Percentiles rank a stretch among this genome's conserved stretches.
Conservation (phyloP, 306 rosid genomes). For the Geum urbanum region DNA sequence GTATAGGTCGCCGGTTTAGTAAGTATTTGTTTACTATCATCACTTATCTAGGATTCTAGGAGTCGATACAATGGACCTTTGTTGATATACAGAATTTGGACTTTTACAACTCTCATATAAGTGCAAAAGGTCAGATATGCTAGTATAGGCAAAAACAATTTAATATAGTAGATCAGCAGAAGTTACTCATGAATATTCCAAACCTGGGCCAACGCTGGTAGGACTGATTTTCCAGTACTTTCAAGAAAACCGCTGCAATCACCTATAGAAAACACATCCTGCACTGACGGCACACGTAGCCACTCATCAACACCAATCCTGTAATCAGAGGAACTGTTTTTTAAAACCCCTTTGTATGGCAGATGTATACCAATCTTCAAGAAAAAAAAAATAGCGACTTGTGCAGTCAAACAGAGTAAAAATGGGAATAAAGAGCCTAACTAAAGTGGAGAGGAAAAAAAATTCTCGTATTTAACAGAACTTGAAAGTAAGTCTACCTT, state of each 20-base stretch:
- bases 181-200: not conserved
- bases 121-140: not conserved
- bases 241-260: constrained; percentile 94
- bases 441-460: not conserved
- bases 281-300: constrained; percentile 70
- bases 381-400: not conserved
- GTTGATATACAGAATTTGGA: not conserved
- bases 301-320: constrained; percentile 95
- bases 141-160: not conserved
- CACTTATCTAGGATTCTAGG: not conserved
- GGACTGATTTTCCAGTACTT: constrained; percentile 75
- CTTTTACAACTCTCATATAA: not conserved
- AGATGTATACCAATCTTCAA: not conserved
- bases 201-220: constrained; percentile 96
- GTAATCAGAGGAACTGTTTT: constrained; percentile 19
- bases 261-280: constrained; percentile 82
- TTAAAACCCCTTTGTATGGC: not conserved
- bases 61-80: not conserved
- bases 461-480: not conserved
- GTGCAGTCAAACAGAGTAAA: not conserved
- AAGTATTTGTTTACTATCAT: not conserved
- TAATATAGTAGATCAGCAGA: not conserved
- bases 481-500: constrained; percentile 38
- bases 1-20: not conserved
- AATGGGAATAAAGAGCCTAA: not conserved